phyloP scores from a whole-genome alignment of 2,329 filamentous ascomycete genomes.

The Coniella vitis region DNA sequence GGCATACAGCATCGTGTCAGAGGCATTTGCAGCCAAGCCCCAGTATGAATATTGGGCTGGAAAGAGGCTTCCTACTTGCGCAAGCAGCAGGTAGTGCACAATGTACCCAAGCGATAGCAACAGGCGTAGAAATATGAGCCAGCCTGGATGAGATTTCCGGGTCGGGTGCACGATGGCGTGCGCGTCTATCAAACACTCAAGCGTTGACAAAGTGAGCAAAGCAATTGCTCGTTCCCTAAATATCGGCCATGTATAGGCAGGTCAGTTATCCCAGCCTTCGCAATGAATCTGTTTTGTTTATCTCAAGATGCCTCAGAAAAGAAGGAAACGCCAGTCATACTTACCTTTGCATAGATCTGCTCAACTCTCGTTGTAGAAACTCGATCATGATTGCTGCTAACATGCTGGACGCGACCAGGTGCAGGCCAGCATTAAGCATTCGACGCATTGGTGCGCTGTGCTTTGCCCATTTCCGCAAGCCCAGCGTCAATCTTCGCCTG shows the following conservation, averaged over 20 bases:
- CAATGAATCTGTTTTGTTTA: too few relatives aligned
- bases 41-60: slow-evolving; percentile 31
- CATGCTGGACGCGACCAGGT: slow-evolving; percentile 16
- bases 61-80: slow-evolving; percentile 30
- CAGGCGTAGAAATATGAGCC: slow-evolving; percentile 26
- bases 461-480: too few relatives aligned
- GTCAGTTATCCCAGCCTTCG: neutral
- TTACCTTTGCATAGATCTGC: slow-evolving; percentile 2
- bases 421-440: slow-evolving; percentile 14
- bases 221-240: slow-evolving; percentile 24
- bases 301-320: too few relatives aligned
- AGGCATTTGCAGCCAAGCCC: slow-evolving; percentile 24
- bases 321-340: slow-evolving; percentile 1
- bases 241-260: neutral
- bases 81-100: slow-evolving; percentile 29
- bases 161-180: slow-evolving; percentile 27
- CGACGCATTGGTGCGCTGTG: slow-evolving; percentile 10
- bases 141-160: slow-evolving; percentile 23
- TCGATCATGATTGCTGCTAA: slow-evolving; percentile 17
- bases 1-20: slow-evolving; percentile 28
- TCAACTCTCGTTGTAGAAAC: slow-evolving; percentile 1
- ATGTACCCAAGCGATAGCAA: slow-evolving; percentile 28
- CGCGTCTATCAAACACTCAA: slow-evolving; percentile 31
- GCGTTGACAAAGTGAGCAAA: slow-evolving; percentile 25
- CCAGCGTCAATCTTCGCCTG: too few relatives aligned